Evolutionary conservation across 768 basidiomycete species (phyloP).

Genomic region (Rhodotorula taiwanensis): DNA sequence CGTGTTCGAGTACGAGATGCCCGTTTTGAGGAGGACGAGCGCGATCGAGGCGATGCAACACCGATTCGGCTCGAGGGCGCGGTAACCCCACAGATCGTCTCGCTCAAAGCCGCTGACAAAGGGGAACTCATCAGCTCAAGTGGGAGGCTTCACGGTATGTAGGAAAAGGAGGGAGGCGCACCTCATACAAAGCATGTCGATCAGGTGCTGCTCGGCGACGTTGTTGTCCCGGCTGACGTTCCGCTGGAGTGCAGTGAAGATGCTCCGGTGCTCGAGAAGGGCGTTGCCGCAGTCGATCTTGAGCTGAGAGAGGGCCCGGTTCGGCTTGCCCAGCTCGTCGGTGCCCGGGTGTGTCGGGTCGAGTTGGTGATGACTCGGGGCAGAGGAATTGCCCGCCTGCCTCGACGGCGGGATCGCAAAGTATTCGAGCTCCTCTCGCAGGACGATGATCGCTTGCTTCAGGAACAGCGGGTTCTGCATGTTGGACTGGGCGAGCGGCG

Average conservation of each 20-base stretch:
- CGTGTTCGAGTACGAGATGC: constrained; percentile 60
- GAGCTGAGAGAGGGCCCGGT: constrained; percentile 65
- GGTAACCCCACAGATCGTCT: constrained; percentile 97
- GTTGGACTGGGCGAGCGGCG: constrained; percentile 43
- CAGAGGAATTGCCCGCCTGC: background rate
- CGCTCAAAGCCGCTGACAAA: constrained; percentile 79
- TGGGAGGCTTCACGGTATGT: background rate
- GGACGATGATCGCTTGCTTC: constrained; percentile 97
- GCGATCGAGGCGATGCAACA: constrained; percentile 99
- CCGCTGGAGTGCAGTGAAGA: constrained; percentile 94
- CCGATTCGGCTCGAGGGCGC: constrained; percentile 87
- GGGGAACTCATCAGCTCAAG: background rate
- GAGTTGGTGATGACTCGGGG: too few relatives aligned
- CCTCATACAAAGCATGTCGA: constrained; percentile 99
- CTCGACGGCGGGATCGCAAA: constrained; percentile 81
- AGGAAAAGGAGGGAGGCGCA: constrained; percentile 46
- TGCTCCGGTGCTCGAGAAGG: constrained; percentile 79
- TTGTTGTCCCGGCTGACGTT: constrained; percentile 99
- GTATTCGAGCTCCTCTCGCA: constrained; percentile 96
- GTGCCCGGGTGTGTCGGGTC: constrained; percentile 47
- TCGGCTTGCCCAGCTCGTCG: constrained; percentile 72
- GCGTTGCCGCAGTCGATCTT: constrained; percentile 81
- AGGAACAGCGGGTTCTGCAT: constrained; percentile 79
- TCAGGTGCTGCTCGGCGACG: constrained; percentile 95
- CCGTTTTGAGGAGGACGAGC: constrained; percentile 92